Evolutionary conservation across 805 yeast species (phyloP).

Genomic region (Yarrowia yakushimensis): DNA sequence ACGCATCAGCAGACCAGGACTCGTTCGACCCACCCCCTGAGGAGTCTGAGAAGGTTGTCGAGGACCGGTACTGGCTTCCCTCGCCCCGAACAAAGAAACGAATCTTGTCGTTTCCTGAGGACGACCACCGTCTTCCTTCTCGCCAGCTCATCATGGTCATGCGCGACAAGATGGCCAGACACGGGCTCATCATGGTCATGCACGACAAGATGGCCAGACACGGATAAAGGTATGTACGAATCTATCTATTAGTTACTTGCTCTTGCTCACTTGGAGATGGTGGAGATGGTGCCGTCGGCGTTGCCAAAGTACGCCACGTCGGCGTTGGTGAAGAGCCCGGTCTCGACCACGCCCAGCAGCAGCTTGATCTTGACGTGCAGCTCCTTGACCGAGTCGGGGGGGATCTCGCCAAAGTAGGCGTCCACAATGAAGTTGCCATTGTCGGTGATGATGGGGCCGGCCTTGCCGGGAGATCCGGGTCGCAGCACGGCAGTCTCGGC

Average conservation of each 20-base stretch:
- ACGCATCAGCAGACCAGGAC: background rate
- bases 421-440: conserved; percentile 91
- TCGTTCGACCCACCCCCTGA: background rate
- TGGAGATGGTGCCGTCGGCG: conserved; percentile 59
- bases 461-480: conserved; percentile 86
- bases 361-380: conserved; percentile 66
- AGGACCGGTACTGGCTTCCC: too few species aligned
- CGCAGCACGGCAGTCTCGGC: conserved; percentile 64
- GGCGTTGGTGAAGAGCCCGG: conserved; percentile 79
- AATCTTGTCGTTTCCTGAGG: background rate
- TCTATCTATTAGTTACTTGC: background rate
- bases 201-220: background rate
- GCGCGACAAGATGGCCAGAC: too few species aligned
- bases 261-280: background rate
- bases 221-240: background rate
- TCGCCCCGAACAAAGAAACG: background rate
- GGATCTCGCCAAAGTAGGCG: conserved; percentile 82
- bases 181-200: background rate
- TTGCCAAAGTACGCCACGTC: conserved; percentile 86
- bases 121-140: background rate
- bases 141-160: too few species aligned
- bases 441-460: conserved; percentile 96
- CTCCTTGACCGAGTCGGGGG: conserved; percentile 42
- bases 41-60: background rate
- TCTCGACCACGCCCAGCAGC: conserved; percentile 92